phyloP scores from a whole-genome alignment of 495 filamentous ascomycete genomes.

The Penicillium coffeae region DNA sequence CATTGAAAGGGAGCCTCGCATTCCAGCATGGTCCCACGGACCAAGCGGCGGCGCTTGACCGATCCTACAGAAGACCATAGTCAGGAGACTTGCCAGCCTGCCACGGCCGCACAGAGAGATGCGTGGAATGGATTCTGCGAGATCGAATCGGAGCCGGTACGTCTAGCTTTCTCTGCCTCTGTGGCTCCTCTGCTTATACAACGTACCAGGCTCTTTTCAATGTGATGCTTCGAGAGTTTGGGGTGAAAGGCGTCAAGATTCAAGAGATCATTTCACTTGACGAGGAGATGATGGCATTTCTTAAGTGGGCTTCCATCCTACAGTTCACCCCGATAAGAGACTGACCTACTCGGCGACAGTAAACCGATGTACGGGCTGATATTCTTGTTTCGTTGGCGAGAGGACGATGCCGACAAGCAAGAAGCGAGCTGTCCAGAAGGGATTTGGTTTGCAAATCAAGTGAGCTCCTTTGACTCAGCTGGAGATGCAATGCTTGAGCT shows the following conservation, averaged over 20 bases:
- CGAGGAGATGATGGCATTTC: slow-evolving; percentile 55
- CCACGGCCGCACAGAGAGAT: slow-evolving; percentile 38
- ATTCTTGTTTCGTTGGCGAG: slow-evolving; percentile 72
- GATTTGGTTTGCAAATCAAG: slow-evolving; percentile 95
- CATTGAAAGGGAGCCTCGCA: too few species aligned
- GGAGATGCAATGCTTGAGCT: slow-evolving; percentile 1
- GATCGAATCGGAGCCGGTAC: slow-evolving; percentile 85
- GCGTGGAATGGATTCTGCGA: slow-evolving; percentile 79
- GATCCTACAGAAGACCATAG: slow-evolving; percentile 8
- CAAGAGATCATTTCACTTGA: slow-evolving; percentile 78
- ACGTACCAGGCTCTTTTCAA: slow-evolving; percentile 69
- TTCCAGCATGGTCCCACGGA: slow-evolving; percentile 30
- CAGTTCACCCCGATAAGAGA: too few species aligned
- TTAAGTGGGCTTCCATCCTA: slow-evolving; percentile 61
- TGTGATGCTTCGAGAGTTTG: slow-evolving; percentile 73
- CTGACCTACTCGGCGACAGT: too few species aligned
- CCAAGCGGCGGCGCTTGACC: slow-evolving; percentile 34
- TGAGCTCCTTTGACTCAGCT: slow-evolving; percentile 18
- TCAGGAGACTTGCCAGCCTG: slow-evolving; percentile 32
- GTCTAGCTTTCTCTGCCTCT: neutral
- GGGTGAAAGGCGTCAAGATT: slow-evolving; percentile 67
- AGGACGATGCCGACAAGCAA: slow-evolving; percentile 55
- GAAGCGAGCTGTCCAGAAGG: slow-evolving; percentile 59
- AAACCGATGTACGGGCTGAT: slow-evolving; percentile 77
- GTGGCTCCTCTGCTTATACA: slow-evolving; percentile 2